Conservation (phyloP, 73 alveolate genomes). For the Urostyla sp. region DNA sequence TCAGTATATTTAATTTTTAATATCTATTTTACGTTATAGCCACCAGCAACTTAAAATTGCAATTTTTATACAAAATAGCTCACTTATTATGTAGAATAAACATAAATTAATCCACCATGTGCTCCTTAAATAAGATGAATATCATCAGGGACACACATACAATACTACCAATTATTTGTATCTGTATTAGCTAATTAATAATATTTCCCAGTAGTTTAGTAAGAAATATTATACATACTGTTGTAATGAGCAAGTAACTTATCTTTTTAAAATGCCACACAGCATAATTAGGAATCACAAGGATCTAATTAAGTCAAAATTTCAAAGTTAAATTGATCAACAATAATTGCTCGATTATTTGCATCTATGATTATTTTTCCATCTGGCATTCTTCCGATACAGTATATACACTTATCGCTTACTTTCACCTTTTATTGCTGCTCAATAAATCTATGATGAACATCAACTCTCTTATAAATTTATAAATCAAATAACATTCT, state of each 20-base stretch:
- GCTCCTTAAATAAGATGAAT: constrained; percentile 45
- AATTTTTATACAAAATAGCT: constrained; percentile 48
- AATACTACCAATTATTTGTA: constrained; percentile 39
- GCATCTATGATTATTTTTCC: constrained; percentile 46
- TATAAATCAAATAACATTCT: constrained; percentile 47
- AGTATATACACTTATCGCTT: constrained; percentile 32
- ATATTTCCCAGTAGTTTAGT: constrained; percentile 35
- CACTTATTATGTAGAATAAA: constrained; percentile 27
- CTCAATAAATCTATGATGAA: constrained; percentile 20
- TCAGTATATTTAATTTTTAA: too few relatives aligned
- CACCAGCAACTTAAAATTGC: constrained; percentile 39
- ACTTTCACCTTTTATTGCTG: not conserved
- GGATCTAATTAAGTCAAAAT: constrained; percentile 19
- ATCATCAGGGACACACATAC: constrained; percentile 54
- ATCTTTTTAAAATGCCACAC: constrained; percentile 34
- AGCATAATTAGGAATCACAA: constrained; percentile 16
- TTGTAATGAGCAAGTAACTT: constrained; percentile 37
- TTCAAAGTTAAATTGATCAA: constrained; percentile 3
- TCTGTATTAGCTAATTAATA: constrained; percentile 47
- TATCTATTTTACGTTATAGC: constrained; percentile 21
- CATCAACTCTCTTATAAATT: constrained; percentile 39
- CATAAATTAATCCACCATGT: constrained; percentile 50
- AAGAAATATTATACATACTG: constrained; percentile 46
- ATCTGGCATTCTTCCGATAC: constrained; percentile 39
- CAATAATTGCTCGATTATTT: constrained; percentile 15